Percentiles rank a stretch among this genome's conserved stretches.
Evolutionary conservation across 2,329 filamentous ascomycete genomes (phyloP).

Genomic region (Botrytis galanthina): DNA sequence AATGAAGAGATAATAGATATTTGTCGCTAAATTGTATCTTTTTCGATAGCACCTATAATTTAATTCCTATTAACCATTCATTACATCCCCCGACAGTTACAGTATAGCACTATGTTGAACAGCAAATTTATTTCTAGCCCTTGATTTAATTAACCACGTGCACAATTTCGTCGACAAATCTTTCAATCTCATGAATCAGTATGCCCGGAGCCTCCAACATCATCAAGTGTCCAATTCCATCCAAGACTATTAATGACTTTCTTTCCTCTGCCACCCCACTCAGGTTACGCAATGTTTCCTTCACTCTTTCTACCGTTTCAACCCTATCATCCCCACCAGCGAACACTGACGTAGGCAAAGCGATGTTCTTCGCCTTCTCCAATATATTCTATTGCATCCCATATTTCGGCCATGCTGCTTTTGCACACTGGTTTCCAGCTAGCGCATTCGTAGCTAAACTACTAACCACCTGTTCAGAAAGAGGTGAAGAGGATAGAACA

Average conservation of each 20-base stretch:
- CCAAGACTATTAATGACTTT: slow-evolving; percentile 25
- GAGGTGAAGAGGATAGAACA: slow-evolving; percentile 35
- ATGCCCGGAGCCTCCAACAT: slow-evolving; percentile 24
- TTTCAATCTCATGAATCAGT: slow-evolving; percentile 13
- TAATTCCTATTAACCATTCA: background rate
- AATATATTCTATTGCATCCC: slow-evolving; percentile 40
- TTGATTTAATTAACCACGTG: background rate
- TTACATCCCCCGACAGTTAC: background rate
- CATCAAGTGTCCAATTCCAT: slow-evolving; percentile 25
- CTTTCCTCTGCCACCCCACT: slow-evolving; percentile 11
- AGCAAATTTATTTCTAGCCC: background rate
- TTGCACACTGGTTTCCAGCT: slow-evolving; percentile 36
- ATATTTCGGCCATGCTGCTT: slow-evolving; percentile 40
- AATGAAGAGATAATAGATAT: background rate
- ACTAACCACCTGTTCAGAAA: slow-evolving; percentile 21
- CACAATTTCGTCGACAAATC: background rate
- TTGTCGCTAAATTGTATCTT: background rate
- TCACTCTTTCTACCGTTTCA: slow-evolving; percentile 38
- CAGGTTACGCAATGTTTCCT: slow-evolving; percentile 31
- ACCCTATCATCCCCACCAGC: slow-evolving; percentile 39
- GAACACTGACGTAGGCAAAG: slow-evolving; percentile 33
- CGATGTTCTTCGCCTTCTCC: slow-evolving; percentile 25
- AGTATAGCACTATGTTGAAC: background rate
- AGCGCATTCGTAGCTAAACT: slow-evolving; percentile 36
- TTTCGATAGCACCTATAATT: background rate